A percentile compares a stretch with the other conserved stretches of the same genome.
Evolutionary conservation across 352 stramenopile genomes (phyloP).

Genomic region (Phytophthora pluvialis): DNA sequence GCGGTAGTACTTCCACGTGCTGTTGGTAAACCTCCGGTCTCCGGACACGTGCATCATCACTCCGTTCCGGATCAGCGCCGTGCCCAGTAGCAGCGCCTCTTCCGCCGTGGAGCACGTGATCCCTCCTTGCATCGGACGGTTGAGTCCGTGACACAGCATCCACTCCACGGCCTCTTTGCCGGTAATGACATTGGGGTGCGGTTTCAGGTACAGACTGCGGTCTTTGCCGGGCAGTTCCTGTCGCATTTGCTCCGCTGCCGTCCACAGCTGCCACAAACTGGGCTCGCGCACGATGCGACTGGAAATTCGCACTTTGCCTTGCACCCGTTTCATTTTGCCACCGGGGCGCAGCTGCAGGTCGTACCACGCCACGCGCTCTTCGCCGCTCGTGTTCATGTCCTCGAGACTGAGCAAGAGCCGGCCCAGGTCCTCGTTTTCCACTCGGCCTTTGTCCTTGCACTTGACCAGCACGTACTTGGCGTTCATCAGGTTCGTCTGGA

Average conservation of each 20-base stretch:
- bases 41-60: slow-evolving; percentile 80
- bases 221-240: slow-evolving; percentile 72
- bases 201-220: slow-evolving; percentile 86
- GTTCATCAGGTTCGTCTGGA: slow-evolving; percentile 70
- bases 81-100: slow-evolving; percentile 81
- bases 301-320: slow-evolving; percentile 84
- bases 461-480: slow-evolving; percentile 88
- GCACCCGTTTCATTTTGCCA: slow-evolving; percentile 87
- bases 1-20: slow-evolving; percentile 89
- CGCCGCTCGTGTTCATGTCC: slow-evolving; percentile 83
- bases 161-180: slow-evolving; percentile 84
- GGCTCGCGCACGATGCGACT: slow-evolving; percentile 87
- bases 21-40: slow-evolving; percentile 77
- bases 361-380: slow-evolving; percentile 87
- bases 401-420: slow-evolving; percentile 82
- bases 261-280: slow-evolving; percentile 86
- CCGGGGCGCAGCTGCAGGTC: slow-evolving; percentile 81
- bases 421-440: slow-evolving; percentile 84
- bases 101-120: slow-evolving; percentile 86
- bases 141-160: slow-evolving; percentile 87
- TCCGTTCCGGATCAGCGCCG: slow-evolving; percentile 67
- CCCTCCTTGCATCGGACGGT: slow-evolving; percentile 84
- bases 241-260: slow-evolving; percentile 84
- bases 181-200: slow-evolving; percentile 78
- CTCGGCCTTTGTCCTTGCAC: slow-evolving; percentile 89